These are phyloP conservation scores for Phialophora verrucosa DNA, from an alignment of 2,329 filamentous ascomycete genomes.

Conservation along the genomic window DNA sequence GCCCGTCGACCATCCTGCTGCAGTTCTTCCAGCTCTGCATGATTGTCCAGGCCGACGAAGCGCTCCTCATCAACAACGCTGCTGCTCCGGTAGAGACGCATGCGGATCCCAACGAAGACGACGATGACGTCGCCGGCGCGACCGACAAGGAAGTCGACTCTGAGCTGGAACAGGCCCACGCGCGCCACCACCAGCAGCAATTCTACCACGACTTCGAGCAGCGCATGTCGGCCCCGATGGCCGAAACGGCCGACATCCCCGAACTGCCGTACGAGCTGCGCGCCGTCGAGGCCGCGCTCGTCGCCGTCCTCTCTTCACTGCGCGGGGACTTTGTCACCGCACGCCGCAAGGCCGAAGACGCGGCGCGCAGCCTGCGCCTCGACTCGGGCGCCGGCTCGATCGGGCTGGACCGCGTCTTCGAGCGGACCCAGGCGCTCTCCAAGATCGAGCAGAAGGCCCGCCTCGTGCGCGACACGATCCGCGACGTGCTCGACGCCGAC, in stretches of 20 bases:
- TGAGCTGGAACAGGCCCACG: conserved; percentile 31
- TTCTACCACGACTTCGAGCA: conserved; percentile 41
- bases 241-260: conserved; percentile 34
- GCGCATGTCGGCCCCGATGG: conserved; percentile 35
- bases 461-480: conserved; percentile 44
- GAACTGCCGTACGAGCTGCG: conserved; percentile 45
- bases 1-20: conserved; percentile 44
- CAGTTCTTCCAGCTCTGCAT: conserved; percentile 48
- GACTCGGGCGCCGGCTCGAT: conserved; percentile 29
- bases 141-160: not conserved
- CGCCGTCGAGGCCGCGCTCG: conserved; percentile 46
- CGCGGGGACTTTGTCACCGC: conserved; percentile 41
- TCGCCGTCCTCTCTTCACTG: conserved; percentile 44
- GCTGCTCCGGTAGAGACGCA: conserved; percentile 1
- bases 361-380: conserved; percentile 28
- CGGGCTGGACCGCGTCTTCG: conserved; percentile 42
- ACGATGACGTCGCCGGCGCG: conserved; percentile 22
- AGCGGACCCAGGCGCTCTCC: conserved; percentile 40
- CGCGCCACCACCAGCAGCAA: not conserved
- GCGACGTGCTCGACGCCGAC: conserved; percentile 46
- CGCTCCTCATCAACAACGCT: conserved; percentile 41
- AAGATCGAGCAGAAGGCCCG: conserved; percentile 45
- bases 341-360: conserved; percentile 20
- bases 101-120: not conserved
- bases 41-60: conserved; percentile 44